Percentiles rank a stretch among this genome's conserved stretches.
phyloP scores from a whole-genome alignment of 2,329 filamentous ascomycete genomes.

The Albophoma yamanashiensis region DNA sequence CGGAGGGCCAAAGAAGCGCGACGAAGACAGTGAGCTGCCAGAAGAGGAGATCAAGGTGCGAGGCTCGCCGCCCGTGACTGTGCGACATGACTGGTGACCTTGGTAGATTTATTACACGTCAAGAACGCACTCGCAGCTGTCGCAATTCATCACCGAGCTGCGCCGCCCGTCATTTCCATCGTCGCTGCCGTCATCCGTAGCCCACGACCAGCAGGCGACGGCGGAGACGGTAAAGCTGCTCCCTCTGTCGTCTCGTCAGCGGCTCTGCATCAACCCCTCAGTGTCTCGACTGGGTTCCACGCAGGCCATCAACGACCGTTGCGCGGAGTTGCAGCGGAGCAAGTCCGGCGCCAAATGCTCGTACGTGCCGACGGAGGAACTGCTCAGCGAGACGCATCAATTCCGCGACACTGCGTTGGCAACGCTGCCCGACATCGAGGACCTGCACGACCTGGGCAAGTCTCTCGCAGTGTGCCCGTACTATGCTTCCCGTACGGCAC shows the following conservation, averaged over 20 bases:
- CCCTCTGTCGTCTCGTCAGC: slow-evolving; percentile 76
- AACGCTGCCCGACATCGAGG: slow-evolving; percentile 85
- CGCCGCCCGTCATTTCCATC: slow-evolving; percentile 68
- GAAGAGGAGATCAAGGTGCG: slow-evolving; percentile 59
- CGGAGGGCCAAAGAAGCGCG: slow-evolving; percentile 20
- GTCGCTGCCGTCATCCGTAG: slow-evolving; percentile 43
- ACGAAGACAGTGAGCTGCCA: slow-evolving; percentile 33
- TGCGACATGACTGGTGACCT: slow-evolving; percentile 17
- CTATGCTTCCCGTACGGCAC: slow-evolving; percentile 80
- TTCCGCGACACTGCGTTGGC: slow-evolving; percentile 82
- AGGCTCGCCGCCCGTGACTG: slow-evolving; percentile 2
- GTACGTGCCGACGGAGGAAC: slow-evolving; percentile 70
- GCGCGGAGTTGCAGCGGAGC: slow-evolving; percentile 78
- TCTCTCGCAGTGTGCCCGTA: slow-evolving; percentile 82
- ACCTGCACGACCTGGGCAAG: slow-evolving; percentile 68
- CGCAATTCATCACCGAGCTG: slow-evolving; percentile 78
- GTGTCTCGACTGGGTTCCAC: slow-evolving; percentile 61
- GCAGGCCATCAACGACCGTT: slow-evolving; percentile 86
- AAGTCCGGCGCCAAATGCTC: slow-evolving; percentile 50
- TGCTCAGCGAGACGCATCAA: slow-evolving; percentile 57
- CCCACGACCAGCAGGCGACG: slow-evolving; percentile 13
- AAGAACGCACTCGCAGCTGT: slow-evolving; percentile 82
- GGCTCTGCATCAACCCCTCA: slow-evolving; percentile 78
- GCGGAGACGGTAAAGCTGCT: slow-evolving; percentile 58
- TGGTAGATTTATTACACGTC: slow-evolving; percentile 77